A percentile compares a stretch with the other conserved stretches of the same genome.
Evolutionary conservation across 2,329 filamentous ascomycete genomes (phyloP).

Genomic region (Aspergillus carbonarius): DNA sequence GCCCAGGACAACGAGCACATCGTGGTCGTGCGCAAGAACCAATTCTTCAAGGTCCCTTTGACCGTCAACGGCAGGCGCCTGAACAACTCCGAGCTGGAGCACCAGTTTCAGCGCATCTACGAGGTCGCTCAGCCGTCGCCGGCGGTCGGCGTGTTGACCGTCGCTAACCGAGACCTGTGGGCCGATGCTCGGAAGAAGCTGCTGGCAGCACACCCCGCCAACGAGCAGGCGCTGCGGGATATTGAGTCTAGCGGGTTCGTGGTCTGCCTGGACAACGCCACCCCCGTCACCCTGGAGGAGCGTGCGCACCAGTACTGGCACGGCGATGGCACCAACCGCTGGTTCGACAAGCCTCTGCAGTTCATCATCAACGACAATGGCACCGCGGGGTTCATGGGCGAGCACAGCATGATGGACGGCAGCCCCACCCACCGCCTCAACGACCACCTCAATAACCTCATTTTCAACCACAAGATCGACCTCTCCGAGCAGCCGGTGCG

Average conservation of each 20-base stretch:
- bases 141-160: slow-evolving; percentile 80
- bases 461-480: slow-evolving; percentile 92
- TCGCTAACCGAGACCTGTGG: slow-evolving; percentile 92
- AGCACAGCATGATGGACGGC: slow-evolving; percentile 99
- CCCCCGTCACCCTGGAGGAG: slow-evolving; percentile 91
- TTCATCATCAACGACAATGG: slow-evolving; percentile 99
- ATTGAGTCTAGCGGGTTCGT: slow-evolving; percentile 90
- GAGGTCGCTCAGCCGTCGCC: slow-evolving; percentile 69
- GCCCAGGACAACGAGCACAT: slow-evolving; percentile 79
- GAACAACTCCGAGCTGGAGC: slow-evolving; percentile 84
- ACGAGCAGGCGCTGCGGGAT: slow-evolving; percentile 72
- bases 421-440: slow-evolving; percentile 95
- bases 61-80: slow-evolving; percentile 81
- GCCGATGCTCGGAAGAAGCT: slow-evolving; percentile 77
- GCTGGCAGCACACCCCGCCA: slow-evolving; percentile 72
- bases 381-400: slow-evolving; percentile 94
- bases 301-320: slow-evolving; percentile 97
- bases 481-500: slow-evolving; percentile 76
- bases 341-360: slow-evolving; percentile 97
- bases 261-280: slow-evolving; percentile 88
- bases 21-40: slow-evolving; percentile 88
- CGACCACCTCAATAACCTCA: slow-evolving; percentile 87
- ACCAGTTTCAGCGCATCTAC: slow-evolving; percentile 84
- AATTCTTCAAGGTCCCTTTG: slow-evolving; percentile 89
- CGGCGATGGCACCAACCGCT: slow-evolving; percentile 90